phyloP scores from a whole-genome alignment of 2,329 filamentous ascomycete species.

The Arthrocladium fulminans region DNA sequence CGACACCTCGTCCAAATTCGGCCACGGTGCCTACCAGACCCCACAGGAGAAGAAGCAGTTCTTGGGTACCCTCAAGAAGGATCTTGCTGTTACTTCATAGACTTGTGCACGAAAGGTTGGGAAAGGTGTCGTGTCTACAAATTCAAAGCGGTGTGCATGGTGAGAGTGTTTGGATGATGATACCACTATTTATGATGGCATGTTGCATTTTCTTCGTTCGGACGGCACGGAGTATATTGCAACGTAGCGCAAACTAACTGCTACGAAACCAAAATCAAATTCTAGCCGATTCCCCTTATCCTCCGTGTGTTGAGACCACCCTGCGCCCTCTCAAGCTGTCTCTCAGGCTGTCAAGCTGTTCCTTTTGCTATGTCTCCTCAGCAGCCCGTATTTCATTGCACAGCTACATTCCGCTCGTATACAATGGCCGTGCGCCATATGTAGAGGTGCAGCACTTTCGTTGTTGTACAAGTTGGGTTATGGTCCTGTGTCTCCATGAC shows the following conservation, averaged over 20 bases:
- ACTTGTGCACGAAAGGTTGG: constrained; percentile 4
- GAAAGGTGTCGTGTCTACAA: not conserved
- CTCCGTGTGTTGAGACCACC: too few relatives aligned
- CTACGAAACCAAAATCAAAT: not conserved
- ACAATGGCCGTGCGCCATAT: too few relatives aligned
- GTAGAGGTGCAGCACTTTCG: too few relatives aligned
- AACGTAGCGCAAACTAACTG: not conserved
- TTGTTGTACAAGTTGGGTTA: too few relatives aligned
- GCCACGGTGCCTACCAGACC: constrained; percentile 99
- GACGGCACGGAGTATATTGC: not conserved
- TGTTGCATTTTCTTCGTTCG: not conserved
- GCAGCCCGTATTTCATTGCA: too few relatives aligned
- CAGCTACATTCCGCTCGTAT: too few relatives aligned
- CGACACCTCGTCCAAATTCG: constrained; percentile 99
- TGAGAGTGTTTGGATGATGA: not conserved
- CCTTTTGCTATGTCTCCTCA: too few relatives aligned
- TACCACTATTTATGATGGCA: not conserved
- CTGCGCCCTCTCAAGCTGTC: too few relatives aligned
- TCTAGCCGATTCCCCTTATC: too few relatives aligned
- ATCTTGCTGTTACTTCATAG: constrained; percentile 54
- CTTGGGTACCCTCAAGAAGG: constrained; percentile 99
- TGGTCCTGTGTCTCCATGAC: too few relatives aligned
- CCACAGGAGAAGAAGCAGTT: constrained; percentile 95
- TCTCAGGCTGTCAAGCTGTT: too few relatives aligned
- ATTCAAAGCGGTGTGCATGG: not conserved